Evolutionary conservation across 306 rosid species (phyloP).

Genomic region (Lupinus albus): DNA sequence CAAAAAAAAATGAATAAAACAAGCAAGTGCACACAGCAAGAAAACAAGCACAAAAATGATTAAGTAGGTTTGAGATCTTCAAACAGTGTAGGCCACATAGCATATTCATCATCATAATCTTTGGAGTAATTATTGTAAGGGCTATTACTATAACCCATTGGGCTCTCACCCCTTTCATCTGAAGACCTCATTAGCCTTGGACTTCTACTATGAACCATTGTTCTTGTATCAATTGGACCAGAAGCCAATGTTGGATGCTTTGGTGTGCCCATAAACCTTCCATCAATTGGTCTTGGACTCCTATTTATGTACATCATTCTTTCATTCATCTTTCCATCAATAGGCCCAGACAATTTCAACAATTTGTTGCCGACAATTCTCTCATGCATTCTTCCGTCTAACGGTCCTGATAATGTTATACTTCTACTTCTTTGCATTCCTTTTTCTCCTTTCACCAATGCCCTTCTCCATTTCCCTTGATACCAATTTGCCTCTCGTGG

Average conservation of each 20-base stretch:
- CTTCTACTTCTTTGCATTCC: conserved; percentile 45
- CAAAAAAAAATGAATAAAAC: no score
- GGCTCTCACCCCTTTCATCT: conserved; percentile 45
- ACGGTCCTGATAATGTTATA: conserved; percentile 75
- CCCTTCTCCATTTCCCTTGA: conserved; percentile 61
- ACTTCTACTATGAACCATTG: conserved; percentile 30
- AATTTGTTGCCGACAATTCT: conserved; percentile 17
- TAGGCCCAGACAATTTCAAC: conserved; percentile 70
- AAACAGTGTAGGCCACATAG: conserved; percentile 72
- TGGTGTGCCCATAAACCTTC: conserved; percentile 35
- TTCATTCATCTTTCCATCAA: conserved; percentile 61
- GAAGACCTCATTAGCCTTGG: conserved; percentile 42
- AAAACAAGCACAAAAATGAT: conserved; percentile 12
- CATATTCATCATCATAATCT: conserved; percentile 59
- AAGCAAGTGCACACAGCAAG: not conserved
- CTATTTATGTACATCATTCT: conserved; percentile 44
- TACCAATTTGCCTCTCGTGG: conserved; percentile 37
- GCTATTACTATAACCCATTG: conserved; percentile 38
- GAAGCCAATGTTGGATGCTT: conserved; percentile 54
- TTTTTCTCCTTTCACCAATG: conserved; percentile 47
- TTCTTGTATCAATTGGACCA: conserved; percentile 46
- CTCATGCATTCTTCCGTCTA: conserved; percentile 56
- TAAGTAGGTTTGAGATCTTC: conserved; percentile 86
- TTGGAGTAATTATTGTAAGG: conserved; percentile 48
- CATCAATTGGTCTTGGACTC: conserved; percentile 49